Evolutionary conservation across 2,329 filamentous ascomycete species (phyloP).

Genomic region (Dactylellina cionopaga): DNA sequence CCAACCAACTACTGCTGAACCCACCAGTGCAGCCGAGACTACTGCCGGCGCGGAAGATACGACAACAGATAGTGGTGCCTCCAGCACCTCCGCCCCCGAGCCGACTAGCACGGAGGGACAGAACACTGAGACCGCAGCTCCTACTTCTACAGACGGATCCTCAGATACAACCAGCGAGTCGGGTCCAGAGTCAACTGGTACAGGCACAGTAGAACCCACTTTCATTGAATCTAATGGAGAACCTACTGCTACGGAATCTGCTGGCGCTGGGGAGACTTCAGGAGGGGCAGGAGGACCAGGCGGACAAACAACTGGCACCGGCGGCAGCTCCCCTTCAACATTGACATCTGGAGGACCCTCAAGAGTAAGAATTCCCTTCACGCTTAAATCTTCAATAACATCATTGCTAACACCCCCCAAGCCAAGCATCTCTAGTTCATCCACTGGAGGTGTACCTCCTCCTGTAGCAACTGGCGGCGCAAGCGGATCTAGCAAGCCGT

Average conservation of each 20-base stretch:
- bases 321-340: neutral
- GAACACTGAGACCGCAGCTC: too few species aligned
- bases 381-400: constrained; percentile 6
- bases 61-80: neutral
- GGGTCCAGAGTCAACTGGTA: neutral
- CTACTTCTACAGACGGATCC: neutral
- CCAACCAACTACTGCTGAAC: neutral
- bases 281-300: neutral
- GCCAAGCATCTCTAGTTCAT: neutral
- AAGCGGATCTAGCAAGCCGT: constrained; percentile 25
- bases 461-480: constrained; percentile 40
- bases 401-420: too few species aligned
- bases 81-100: neutral
- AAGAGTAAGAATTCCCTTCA: neutral
- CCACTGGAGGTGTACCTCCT: constrained; percentile 2
- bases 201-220: constrained; percentile 8
- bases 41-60: neutral
- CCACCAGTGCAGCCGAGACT: neutral
- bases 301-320: neutral
- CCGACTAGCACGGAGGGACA: neutral
- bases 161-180: neutral
- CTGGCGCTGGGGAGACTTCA: neutral
- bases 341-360: neutral
- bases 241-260: constrained; percentile 8
- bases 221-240: constrained; percentile 9